Evolutionary conservation across 2,329 filamentous ascomycete species (phyloP), one percentile per base, ranked within the genome.

Genomic region (Xylariomycetidae sp.): DNA sequence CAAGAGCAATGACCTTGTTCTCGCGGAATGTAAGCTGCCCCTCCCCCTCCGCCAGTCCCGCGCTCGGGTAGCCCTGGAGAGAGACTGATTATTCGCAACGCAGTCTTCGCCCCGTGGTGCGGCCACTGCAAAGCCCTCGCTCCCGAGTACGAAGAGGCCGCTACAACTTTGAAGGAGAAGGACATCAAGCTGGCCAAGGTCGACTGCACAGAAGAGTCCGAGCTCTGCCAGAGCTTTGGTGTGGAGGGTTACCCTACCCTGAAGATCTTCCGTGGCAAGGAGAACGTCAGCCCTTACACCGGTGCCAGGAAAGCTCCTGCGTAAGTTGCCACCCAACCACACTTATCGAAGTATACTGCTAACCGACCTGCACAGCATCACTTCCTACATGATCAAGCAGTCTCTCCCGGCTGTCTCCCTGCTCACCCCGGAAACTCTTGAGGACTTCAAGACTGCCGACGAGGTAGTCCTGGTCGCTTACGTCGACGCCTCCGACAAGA

Each of bases 101-200:
- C 43, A 87, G 83, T 95, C 79, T 95, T 86, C 63, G 90, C 90
- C 49, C 89, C 90, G 52, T 94, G 90, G 89, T 94, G 85, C 53
- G 90, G 89, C 48, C 90, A 96, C 76, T 96, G 90, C 84, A 96
- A 98, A 75, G 90, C 90, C 40, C 85, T 98, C 48, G 92, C 85
- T 43, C 85, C 85, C 58, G 85, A 92, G 67, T 93, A 92, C 64
- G 86, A 93, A 69, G 79, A 85, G 61, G 85, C 86, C 32, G 86
- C 86, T 31, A 89, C 85, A 19, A 73, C 78, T 19, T 72, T 93
- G 45, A 90, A 89, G 74, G 84, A 87, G 66, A 92, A 90, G 79
- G 74, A 84, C 60, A 90, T 92, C 65, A 76, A 75, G 57, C 73
- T 93, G 36, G 83, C 74, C 64, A 92, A 93, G 79, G 67, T 93